Base-by-base conservation (phyloP, 331 rosid genomes). In the Telfairia occidentalis region DNA sequence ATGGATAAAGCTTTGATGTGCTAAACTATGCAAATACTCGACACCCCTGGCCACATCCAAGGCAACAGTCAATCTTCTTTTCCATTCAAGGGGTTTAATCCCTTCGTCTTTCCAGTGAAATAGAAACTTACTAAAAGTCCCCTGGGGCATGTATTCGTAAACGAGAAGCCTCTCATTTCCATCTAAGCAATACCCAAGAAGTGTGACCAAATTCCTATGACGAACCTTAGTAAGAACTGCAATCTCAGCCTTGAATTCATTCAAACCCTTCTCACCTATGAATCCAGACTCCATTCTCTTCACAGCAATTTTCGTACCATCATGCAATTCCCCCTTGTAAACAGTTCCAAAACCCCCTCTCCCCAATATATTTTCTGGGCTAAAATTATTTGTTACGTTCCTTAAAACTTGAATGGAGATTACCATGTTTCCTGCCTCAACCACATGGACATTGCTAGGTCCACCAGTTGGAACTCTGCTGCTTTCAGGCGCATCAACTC, bases 11-110 rank as follows among this genome's bases (percentile, higher is more conserved):
- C 77, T 94, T 71, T 88, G 96, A 55, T 89, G 88, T 18, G 97
- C 89, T 63, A 94, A 81, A 70, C 86, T 72, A 43, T 94, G 98
- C 29, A 94, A 89, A 79, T 94, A 94, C 78, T 94, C 90, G 52
- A 94, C 92, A 38, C 92, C 98, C 73, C 97, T 85, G 16, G 97
- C 98, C 59, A 94, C 96, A 84, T 94, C 98, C 82, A 94, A 86
- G 19, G 90, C 97, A 83, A 94, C 86, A 70, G 58, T 69, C 69
- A 94, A 82, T 66, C 98, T 90, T 65, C 87, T 84, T 42, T 81
- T 88, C 97, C 98, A 94, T 60, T 90, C 92, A 30, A 94, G 75
- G 16, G 97, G 97, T 78, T 87, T 82, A 75, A 82, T 7, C 34
- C 86, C 92, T 81, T 81, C 84, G 12, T 73, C 78, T 70, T 80